Base-by-base conservation (phyloP, 805 yeast species). In the Saccharomycopsis schoenii region DNA sequence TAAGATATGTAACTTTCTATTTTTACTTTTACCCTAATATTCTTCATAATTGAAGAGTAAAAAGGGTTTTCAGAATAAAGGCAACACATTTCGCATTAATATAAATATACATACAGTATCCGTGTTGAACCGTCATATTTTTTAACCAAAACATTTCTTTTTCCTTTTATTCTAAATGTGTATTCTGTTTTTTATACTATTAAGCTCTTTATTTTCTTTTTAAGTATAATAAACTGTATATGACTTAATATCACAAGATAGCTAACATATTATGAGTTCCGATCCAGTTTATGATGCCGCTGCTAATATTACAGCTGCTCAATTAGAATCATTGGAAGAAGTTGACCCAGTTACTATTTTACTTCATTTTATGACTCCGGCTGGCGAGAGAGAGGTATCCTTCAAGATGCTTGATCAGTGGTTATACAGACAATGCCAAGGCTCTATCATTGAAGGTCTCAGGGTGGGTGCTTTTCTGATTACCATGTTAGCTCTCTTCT, bases 381-480 rank as follows among this genome's bases (percentile, higher is more conserved):
- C 69, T 56, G 85, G 85, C 1, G 69, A 64, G 10, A 64, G 73
- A 0, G 64, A 68, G 10, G 65, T 78, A 3, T 66, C 79, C 0
- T 79, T 82, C 58, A 67, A 65, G 1, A 79, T 80, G 34, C 57
- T 83, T 1, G 83, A 82, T 64, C 56, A 62, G 12, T 70, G 73
- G 56, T 66, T 76, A 41, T 68, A 70, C 56, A 67, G 68, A 4
- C 69, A 68, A 42, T 60, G 76, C 43, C 73, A 76, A 47, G 71
- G 76, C 42, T 77, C 78, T 0, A 74, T 80, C 21, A 73, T 84
- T 51, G 80, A 78, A 67, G 88, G 89, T 12, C 77, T 80, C 1
- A 76, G 86, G 63, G 72, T 85, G 43, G 89, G 89, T 14, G 77
- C 84, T 50, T 78, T 83, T 1, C 71, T 74, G 6, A 62, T 80